These are phyloP conservation scores for Backusella liffmaniae DNA, from an alignment of 192 early-diverging fungal species.

Conservation along the genomic window DNA sequence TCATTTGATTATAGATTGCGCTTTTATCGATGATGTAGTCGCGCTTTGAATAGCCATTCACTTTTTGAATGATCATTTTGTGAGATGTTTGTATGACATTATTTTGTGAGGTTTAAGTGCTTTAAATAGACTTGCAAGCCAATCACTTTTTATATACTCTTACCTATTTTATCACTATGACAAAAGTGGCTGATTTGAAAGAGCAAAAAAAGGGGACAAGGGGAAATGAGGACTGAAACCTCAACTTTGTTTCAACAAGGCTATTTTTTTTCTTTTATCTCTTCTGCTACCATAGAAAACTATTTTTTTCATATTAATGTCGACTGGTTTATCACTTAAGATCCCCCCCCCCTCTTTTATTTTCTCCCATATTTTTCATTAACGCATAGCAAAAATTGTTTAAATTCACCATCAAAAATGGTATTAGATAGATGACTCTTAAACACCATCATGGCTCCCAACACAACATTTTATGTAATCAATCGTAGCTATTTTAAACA, in stretches of 20 bases:
- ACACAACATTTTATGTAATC: neutral
- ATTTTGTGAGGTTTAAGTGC: neutral
- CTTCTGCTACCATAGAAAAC: neutral
- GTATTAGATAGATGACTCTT: neutral
- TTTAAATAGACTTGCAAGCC: constrained; percentile 2
- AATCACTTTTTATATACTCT: neutral
- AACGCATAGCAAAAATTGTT: neutral
- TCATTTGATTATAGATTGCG: neutral
- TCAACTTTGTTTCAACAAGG: neutral
- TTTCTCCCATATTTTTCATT: no score
- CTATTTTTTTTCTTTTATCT: neutral
- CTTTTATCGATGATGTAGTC: neutral
- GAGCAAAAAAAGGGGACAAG: neutral
- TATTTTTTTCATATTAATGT: neutral
- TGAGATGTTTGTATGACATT: neutral
- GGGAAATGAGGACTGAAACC: neutral
- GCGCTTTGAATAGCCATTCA: neutral
- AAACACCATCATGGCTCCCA: neutral
- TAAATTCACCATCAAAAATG: neutral
- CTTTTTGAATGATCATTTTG: neutral
- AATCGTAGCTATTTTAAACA: neutral
- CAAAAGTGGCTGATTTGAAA: neutral
- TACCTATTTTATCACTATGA: neutral
- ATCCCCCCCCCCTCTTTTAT: no score
- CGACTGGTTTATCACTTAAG: no score